Conservation (phyloP, 164 flowering plant genomes). For the Tetrastigma voinierianum region DNA sequence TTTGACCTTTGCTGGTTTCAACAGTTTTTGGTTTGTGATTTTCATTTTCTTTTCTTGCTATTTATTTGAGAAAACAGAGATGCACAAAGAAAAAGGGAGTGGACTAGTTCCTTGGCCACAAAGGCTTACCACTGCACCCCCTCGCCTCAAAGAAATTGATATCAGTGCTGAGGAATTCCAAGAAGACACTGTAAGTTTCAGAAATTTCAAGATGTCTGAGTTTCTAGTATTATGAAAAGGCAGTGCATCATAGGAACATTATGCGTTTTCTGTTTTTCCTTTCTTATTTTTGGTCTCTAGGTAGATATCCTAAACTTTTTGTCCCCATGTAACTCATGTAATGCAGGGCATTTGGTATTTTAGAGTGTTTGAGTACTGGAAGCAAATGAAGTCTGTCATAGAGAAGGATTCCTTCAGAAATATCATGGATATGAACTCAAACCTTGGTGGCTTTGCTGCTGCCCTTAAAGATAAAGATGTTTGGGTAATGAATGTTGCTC, state of each 20-base stretch:
- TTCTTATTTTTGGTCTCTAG: too few species aligned
- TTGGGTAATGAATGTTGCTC: slow-evolving; percentile 91
- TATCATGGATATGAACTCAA: slow-evolving; percentile 84
- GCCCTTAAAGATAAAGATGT: slow-evolving; percentile 72
- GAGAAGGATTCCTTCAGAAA: slow-evolving; percentile 61
- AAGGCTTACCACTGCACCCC: slow-evolving; percentile 67
- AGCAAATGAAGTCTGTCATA: slow-evolving; percentile 58
- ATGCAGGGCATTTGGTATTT: slow-evolving; percentile 62
- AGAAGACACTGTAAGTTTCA: slow-evolving; percentile 60
- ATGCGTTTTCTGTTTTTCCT: background rate
- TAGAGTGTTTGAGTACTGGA: slow-evolving; percentile 77
- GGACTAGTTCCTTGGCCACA: slow-evolving; percentile 85
- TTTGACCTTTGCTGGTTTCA: background rate
- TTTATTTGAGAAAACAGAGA: slow-evolving; percentile 36
- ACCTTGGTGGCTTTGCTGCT: slow-evolving; percentile 83
- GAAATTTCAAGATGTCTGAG: background rate
- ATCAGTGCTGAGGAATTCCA: slow-evolving; percentile 51
- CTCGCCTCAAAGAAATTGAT: slow-evolving; percentile 77
- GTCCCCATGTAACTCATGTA: background rate
- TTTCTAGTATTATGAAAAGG: background rate
- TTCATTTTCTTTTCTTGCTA: background rate
- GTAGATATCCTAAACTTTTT: too few species aligned
- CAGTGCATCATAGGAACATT: background rate
- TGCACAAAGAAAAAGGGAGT: slow-evolving; percentile 64
- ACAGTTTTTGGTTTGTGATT: background rate